Base-by-base conservation (phyloP, 2,329 filamentous ascomycete species). In the Epichloe elymi region DNA sequence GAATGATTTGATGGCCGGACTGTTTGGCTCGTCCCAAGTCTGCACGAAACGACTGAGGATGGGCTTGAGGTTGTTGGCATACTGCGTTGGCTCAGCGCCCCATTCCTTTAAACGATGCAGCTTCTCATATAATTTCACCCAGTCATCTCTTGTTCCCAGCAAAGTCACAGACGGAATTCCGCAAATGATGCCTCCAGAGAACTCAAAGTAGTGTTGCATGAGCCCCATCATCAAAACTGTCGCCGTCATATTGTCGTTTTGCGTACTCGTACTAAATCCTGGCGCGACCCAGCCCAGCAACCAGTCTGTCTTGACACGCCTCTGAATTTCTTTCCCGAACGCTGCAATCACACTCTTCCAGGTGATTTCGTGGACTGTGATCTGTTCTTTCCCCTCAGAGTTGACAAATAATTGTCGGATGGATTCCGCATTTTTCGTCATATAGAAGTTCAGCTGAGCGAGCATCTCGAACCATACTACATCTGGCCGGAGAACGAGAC, bases 381-480 rank as follows among this genome's bases (percentile, higher is more conserved):
- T 69, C 23, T 70, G 64, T 51, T 73, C 61, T 52, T 70, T 64
- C 0, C 67, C 72, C 11, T 65, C 51, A 49, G 74, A 71, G 6
- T 65, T 56, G 7, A 78, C 74, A 54, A 78, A 78, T 14, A 70
- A 50, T 5, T 63, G 57, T 2, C 73, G 64, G 0, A 77, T 48
- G 5, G 70, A 63, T 47, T 78, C 73, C 5, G 71, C 67, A 54
- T 79, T 65, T 0, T 61, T 61, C 33, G 70, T 67, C 63, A 78
- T 70, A 59, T 72, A 78, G 49, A 73, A 68, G 57, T 71, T 73
- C 46, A 79, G 61, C 60, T 79, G 75, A 0, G 66, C 65, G 4
- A 79, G 63, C 49, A 79, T 73, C 47, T 75, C 69, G 55, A 78
- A 72, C 76, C 76, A 79, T 33, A 79, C 61, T 49, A 78, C 75